Evolutionary conservation across 2,329 filamentous ascomycete species (phyloP).

Genomic region (Apiospora hydei): DNA sequence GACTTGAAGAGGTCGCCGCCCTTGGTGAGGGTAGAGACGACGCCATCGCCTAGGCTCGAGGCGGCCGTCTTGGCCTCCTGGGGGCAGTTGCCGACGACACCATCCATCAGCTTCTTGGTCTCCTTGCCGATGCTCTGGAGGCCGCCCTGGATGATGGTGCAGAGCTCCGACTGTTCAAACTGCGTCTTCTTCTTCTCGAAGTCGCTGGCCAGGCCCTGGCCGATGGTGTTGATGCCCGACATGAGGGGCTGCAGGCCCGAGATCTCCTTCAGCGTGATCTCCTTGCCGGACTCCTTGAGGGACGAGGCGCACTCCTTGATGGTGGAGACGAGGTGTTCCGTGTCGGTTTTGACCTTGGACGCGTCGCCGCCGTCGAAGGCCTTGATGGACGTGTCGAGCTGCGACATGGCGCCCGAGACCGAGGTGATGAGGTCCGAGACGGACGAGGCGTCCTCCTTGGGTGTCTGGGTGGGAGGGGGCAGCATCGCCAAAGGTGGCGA

Average conservation of each 20-base stretch:
- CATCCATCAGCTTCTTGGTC: constrained; percentile 10
- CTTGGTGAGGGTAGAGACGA: constrained; percentile 6
- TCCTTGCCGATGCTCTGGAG: constrained; percentile 12
- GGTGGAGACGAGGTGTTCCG: constrained; percentile 13
- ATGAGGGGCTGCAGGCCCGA: constrained; percentile 18
- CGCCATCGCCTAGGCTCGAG: neutral
- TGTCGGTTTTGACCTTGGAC: constrained; percentile 16
- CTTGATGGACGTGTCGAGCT: constrained; percentile 19
- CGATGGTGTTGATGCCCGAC: constrained; percentile 7
- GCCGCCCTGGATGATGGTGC: neutral
- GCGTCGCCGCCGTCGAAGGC: neutral
- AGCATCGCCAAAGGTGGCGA: constrained; percentile 5
- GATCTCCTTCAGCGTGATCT: neutral
- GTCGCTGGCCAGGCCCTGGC: constrained; percentile 7
- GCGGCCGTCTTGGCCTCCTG: constrained; percentile 16
- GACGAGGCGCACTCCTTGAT: constrained; percentile 2
- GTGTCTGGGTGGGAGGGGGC: neutral
- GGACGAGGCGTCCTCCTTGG: constrained; percentile 2
- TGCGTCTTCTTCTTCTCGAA: constrained; percentile 12
- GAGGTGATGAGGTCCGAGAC: constrained; percentile 1
- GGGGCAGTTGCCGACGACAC: constrained; percentile 21
- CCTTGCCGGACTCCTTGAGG: neutral
- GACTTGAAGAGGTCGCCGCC: constrained; percentile 20
- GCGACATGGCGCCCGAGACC: constrained; percentile 22
- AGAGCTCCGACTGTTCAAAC: constrained; percentile 18